A percentile compares a stretch with the other conserved stretches of the same genome.
Evolutionary conservation across 2,329 filamentous ascomycete genomes (phyloP).

Genomic region (Trichocomaceae sp.): DNA sequence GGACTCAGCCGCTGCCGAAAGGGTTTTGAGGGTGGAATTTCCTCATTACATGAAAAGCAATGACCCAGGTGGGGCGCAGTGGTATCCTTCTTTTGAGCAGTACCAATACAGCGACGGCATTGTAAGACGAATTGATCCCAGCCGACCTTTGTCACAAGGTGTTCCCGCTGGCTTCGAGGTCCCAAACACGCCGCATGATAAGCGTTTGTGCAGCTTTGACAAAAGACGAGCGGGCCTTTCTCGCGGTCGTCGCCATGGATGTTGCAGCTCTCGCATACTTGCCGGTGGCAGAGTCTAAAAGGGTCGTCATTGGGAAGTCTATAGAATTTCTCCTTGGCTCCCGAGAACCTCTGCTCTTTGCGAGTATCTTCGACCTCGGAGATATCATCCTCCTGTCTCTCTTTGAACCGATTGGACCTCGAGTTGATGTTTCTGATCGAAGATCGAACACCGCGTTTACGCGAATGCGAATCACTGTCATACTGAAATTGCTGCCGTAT

Average conservation of each 20-base stretch:
- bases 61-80: constrained; percentile 62
- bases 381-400: constrained; percentile 33
- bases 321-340: constrained; percentile 69
- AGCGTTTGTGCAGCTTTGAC: constrained; percentile 79
- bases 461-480: constrained; percentile 15
- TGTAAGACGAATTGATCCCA: constrained; percentile 77
- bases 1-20: constrained; percentile 68
- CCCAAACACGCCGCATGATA: constrained; percentile 84
- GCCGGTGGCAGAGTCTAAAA: constrained; percentile 65
- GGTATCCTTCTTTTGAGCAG: constrained; percentile 60
- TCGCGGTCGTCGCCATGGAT: constrained; percentile 47
- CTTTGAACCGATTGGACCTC: constrained; percentile 36
- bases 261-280: constrained; percentile 66
- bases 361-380: constrained; percentile 42
- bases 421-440: constrained; percentile 12
- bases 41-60: constrained; percentile 63
- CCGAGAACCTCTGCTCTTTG: constrained; percentile 38
- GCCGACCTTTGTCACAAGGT: constrained; percentile 78
- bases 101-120: constrained; percentile 74
- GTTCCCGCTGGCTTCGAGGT: constrained; percentile 65
- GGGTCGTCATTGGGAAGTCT: constrained; percentile 53
- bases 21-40: constrained; percentile 64
- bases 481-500: constrained; percentile 10
- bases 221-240: constrained; percentile 70
- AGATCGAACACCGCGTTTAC: constrained; percentile 13